Evolutionary conservation across 805 yeast species (phyloP), one percentile per base, ranked within the genome.

Genomic region (Candida railenensis): DNA sequence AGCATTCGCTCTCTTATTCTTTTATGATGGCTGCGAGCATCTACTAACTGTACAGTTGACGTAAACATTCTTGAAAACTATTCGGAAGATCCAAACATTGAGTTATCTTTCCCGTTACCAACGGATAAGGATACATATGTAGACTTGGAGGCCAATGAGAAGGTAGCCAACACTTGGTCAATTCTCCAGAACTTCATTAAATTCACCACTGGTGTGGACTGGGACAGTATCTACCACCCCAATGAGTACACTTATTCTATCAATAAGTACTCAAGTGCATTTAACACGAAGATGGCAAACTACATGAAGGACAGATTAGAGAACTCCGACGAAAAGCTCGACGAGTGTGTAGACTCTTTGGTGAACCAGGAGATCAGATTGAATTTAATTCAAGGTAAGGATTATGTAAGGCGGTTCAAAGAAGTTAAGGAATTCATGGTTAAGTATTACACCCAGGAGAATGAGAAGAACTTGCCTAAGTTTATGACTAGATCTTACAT

Each of bases 361-460:
- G 55, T 71, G 28, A 66, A 67, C 43, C 65, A 60, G 53, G 77
- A 72, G 49, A 55, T 71, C 48, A 58, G 64, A 22, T 60, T 71
- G 57, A 61, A 70, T 46, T 55, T 72, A 45, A 71, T 69, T 48
- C 56, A 58, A 28, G 61, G 73, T 3, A 53, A 58, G 19, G 67
- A 69, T 21, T 66, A 63, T 42, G 54, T 63, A 9, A 42, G 44
- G 11, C 56, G 77, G 48, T 67, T 66, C 53, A 52, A 54, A 32
- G 63, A 63, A 38, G 74, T 72, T 39, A 72, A 71, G 53, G 47
- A 53, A 16, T 73, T 66, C 49, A 67, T 73, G 71, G 62, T 70
- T 8, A 48, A 58, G 8, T 70, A 63, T 53, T 71, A 71, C 54
- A 61, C 61, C 34, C 22, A 45, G 37, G 63, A 71, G 47, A 73